A percentile compares a stretch with the other conserved stretches of the same genome.
Conservation (phyloP, 345 rosid genomes). For the Brassica nigra region DNA sequence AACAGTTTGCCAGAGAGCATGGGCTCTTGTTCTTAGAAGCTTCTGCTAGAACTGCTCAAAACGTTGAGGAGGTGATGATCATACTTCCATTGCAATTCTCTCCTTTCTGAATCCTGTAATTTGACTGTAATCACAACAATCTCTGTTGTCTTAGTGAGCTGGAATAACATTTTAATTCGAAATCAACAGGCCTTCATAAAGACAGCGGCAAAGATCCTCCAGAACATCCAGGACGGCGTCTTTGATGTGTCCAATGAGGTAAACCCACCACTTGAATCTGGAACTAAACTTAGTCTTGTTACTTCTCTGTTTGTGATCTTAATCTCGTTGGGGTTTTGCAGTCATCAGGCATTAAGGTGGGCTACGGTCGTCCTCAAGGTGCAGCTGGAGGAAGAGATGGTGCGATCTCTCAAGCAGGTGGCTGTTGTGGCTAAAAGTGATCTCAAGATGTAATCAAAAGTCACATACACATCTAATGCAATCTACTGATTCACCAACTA, state of each 20-base stretch:
- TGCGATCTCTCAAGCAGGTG: slow-evolving; percentile 64
- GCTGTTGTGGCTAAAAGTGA: slow-evolving; percentile 60
- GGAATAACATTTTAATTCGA: background rate
- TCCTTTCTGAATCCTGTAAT: background rate
- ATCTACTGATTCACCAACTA: slow-evolving; percentile 35
- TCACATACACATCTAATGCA: slow-evolving; percentile 22
- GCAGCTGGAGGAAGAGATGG: slow-evolving; percentile 77
- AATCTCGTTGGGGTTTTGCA: slow-evolving; percentile 44
- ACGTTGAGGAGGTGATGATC: slow-evolving; percentile 81
- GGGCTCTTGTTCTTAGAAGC: slow-evolving; percentile 93
- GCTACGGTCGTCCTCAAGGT: slow-evolving; percentile 84
- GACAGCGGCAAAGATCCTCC: slow-evolving; percentile 91
- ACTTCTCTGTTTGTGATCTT: background rate
- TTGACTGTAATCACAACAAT: background rate
- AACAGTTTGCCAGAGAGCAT: slow-evolving; percentile 93
- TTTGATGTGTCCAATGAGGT: slow-evolving; percentile 94
- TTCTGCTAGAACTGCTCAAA: slow-evolving; percentile 97
- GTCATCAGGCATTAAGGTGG: slow-evolving; percentile 92
- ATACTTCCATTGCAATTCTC: background rate
- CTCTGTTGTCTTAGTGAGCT: background rate
- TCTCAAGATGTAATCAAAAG: background rate
- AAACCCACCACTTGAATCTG: background rate
- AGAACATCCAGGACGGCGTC: slow-evolving; percentile 84
- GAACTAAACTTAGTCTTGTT: background rate
- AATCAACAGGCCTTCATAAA: slow-evolving; percentile 74